Evolutionary conservation across 1,284 basidiomycete genomes (phyloP).

Genomic region (Agroathelia rolfsii): DNA sequence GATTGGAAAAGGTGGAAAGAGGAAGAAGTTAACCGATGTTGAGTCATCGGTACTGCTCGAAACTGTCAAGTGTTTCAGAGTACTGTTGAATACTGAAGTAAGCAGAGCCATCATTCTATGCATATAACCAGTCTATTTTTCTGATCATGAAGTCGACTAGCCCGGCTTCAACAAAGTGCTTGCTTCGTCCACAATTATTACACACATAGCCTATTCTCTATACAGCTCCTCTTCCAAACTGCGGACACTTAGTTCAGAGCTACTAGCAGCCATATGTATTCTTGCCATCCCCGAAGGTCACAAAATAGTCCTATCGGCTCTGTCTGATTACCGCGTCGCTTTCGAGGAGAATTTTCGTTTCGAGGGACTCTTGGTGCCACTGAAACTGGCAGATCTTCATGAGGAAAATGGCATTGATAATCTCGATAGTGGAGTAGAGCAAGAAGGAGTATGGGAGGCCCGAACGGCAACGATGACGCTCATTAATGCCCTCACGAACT

Average conservation of each 20-base stretch:
- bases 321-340: constrained; percentile 72
- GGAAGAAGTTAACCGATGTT: constrained; percentile 46
- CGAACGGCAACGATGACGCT: constrained; percentile 69
- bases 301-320: constrained; percentile 61
- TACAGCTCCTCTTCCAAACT: constrained; percentile 55
- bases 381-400: constrained; percentile 43
- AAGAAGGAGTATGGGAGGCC: constrained; percentile 75
- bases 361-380: constrained; percentile 58
- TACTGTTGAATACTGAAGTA: constrained; percentile 80
- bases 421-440: constrained; percentile 33
- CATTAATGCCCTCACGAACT: constrained; percentile 74
- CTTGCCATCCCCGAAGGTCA: constrained; percentile 67
- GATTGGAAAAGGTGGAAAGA: constrained; percentile 55
- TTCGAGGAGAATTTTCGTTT: constrained; percentile 75
- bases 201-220: constrained; percentile 66
- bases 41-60: constrained; percentile 67
- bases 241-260: constrained; percentile 63
- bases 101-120: constrained; percentile 16
- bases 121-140: constrained; percentile 5
- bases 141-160: constrained; percentile 26
- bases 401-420: constrained; percentile 28
- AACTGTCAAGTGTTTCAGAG: constrained; percentile 71
- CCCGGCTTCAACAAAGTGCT: constrained; percentile 68
- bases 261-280: constrained; percentile 78
- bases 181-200: constrained; percentile 55